These are phyloP conservation scores for Telfairia occidentalis DNA, from an alignment of 331 rosid genomes.

Conservation along the genomic window DNA sequence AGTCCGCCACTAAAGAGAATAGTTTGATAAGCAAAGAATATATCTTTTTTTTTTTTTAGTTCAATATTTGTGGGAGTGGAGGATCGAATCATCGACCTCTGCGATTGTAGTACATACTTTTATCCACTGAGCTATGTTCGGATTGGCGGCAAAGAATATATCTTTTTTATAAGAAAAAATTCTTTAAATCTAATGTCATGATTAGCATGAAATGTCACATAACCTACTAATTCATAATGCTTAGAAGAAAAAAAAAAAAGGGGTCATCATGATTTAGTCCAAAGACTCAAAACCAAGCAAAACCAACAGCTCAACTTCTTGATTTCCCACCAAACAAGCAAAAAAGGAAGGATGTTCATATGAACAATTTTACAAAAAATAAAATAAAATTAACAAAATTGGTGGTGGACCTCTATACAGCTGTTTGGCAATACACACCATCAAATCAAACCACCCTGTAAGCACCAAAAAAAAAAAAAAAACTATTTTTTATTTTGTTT, in stretches of 20 bases:
- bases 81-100: no score
- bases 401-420: not conserved
- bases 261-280: not conserved
- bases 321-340: not conserved
- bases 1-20: no score
- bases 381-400: not conserved
- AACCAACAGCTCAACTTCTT: not conserved
- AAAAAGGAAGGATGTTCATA: not conserved
- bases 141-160: no score
- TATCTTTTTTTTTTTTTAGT: no score
- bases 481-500: no score
- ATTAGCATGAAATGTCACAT: not conserved
- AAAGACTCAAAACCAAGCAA: not conserved
- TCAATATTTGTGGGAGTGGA: no score
- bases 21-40: no score
- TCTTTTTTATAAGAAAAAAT: no score
- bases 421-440: conserved; percentile 1
- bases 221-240: not conserved
- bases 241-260: not conserved
- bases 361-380: not conserved
- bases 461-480: not conserved
- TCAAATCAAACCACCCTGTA: not conserved
- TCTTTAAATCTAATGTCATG: not conserved
- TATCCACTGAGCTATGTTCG: no score
- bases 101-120: no score